These are phyloP conservation scores for Dictyostelium brefeldianum DNA, from an alignment of 78 protist genomes.

Conservation along the genomic window DNA sequence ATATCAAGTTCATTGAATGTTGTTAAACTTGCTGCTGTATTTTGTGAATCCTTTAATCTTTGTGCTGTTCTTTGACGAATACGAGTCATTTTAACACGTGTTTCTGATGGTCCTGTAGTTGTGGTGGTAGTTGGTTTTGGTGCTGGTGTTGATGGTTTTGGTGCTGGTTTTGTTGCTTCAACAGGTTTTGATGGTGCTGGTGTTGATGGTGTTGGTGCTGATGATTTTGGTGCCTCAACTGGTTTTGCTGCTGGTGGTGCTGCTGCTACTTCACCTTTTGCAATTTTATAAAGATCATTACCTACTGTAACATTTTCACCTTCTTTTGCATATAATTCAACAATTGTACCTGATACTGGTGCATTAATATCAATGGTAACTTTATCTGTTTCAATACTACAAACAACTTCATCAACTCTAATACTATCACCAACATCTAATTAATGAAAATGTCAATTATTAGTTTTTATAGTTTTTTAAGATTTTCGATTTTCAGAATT, in stretches of 20 bases:
- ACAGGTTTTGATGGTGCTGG: slow-evolving; percentile 38
- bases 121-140: slow-evolving; percentile 59
- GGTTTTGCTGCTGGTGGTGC: slow-evolving; percentile 52
- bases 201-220: slow-evolving; percentile 57
- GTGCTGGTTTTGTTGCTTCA: slow-evolving; percentile 58
- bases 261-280: slow-evolving; percentile 84
- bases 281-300: slow-evolving; percentile 60
- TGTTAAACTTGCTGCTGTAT: slow-evolving; percentile 97
- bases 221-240: slow-evolving; percentile 13
- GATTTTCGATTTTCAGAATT: neutral
- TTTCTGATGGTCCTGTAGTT: slow-evolving; percentile 24
- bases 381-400: slow-evolving; percentile 95
- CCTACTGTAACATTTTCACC: slow-evolving; percentile 93
- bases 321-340: slow-evolving; percentile 74
- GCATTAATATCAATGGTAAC: slow-evolving; percentile 91
- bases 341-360: slow-evolving; percentile 88
- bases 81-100: slow-evolving; percentile 93
- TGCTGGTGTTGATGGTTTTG: slow-evolving; percentile 61
- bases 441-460: neutral
- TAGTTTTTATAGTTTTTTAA: neutral
- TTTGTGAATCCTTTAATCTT: slow-evolving; percentile 97
- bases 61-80: slow-evolving; percentile 96
- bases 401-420: slow-evolving; percentile 91
- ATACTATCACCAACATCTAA: slow-evolving; percentile 90
- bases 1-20: slow-evolving; percentile 99